Evolutionary conservation across 2,329 filamentous ascomycete genomes (phyloP).

Genomic region (Fusarium scirpi): DNA sequence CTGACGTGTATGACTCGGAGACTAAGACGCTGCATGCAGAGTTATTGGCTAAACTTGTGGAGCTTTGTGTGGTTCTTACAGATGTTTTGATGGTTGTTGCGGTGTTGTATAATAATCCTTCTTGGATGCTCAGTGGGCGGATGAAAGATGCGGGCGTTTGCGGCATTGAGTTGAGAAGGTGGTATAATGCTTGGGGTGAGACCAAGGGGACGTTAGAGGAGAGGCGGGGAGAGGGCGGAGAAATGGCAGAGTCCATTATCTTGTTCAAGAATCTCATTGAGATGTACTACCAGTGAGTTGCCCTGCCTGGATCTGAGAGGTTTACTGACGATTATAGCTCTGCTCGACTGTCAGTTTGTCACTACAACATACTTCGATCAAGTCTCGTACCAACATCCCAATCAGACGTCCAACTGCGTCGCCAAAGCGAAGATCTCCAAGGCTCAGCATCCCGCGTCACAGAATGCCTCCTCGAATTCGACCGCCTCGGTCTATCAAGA

Average conservation of each 20-base stretch:
- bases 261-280: slow-evolving; percentile 44
- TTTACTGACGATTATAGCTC: slow-evolving; percentile 12
- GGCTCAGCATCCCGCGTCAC: slow-evolving; percentile 39
- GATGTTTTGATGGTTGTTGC: slow-evolving; percentile 40
- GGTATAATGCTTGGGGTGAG: slow-evolving; percentile 40
- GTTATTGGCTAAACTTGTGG: slow-evolving; percentile 38
- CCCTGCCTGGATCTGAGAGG: rapidly evolving
- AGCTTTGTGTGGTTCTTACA: slow-evolving; percentile 42
- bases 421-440: slow-evolving; percentile 43
- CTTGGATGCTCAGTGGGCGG: slow-evolving; percentile 33
- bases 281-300: slow-evolving; percentile 46
- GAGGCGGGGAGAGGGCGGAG: slow-evolving; percentile 10
- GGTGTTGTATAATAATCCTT: slow-evolving; percentile 41
- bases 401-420: slow-evolving; percentile 8
- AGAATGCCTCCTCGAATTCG: slow-evolving; percentile 40
- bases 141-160: slow-evolving; percentile 41
- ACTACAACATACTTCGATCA: slow-evolving; percentile 41
- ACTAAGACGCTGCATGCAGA: slow-evolving; percentile 39
- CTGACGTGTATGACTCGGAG: slow-evolving; percentile 41
- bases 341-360: slow-evolving; percentile 35
- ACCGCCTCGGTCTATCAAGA: slow-evolving; percentile 28
- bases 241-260: slow-evolving; percentile 23
- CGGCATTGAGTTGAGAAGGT: slow-evolving; percentile 35
- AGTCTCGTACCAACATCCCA: slow-evolving; percentile 27
- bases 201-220: slow-evolving; percentile 33